These are phyloP conservation scores for Colletotrichum noveboracense DNA, from an alignment of 2,329 filamentous ascomycete species.

Conservation along the genomic window DNA sequence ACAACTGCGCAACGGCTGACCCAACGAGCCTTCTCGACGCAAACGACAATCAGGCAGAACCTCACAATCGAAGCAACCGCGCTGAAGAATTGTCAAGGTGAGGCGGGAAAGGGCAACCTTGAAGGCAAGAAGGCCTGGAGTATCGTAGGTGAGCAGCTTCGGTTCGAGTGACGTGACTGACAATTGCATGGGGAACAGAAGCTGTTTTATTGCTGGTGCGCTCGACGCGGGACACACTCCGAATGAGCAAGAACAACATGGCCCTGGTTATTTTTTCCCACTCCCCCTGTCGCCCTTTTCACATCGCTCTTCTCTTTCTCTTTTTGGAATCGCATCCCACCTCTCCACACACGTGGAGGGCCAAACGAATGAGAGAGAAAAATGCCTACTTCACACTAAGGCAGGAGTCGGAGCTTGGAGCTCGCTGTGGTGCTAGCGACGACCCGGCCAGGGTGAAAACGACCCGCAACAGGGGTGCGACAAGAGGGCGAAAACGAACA, in stretches of 20 bases:
- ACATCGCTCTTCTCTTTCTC: constrained; percentile 10
- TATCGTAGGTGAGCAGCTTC: constrained; percentile 15
- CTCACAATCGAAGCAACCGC: not conserved
- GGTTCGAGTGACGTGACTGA: not conserved
- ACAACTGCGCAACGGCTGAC: not conserved
- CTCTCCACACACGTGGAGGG: constrained; percentile 19
- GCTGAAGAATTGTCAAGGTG: not conserved
- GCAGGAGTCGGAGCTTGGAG: constrained; percentile 13
- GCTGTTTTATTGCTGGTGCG: constrained; percentile 11
- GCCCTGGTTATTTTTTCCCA: constrained; percentile 1
- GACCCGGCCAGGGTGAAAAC: constrained; percentile 12
- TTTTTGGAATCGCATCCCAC: constrained; percentile 15
- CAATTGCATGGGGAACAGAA: not conserved
- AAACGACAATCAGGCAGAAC: not conserved
- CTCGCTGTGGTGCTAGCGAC: constrained; percentile 14
- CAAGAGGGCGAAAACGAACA: constrained; percentile 1
- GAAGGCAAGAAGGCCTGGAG: not conserved
- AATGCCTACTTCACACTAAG: not conserved
- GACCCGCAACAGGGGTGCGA: constrained; percentile 6
- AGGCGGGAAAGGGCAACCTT: not conserved
- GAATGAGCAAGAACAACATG: constrained; percentile 2
- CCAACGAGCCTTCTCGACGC: not conserved
- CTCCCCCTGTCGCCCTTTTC: constrained; percentile 2
- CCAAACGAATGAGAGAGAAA: constrained; percentile 9
- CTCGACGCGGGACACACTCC: constrained; percentile 6